A percentile compares a stretch with the other conserved stretches of the same genome.
Conservation (phyloP, 1,284 basidiomycete species). For the Ceratorhiza oryzae-sativae region DNA sequence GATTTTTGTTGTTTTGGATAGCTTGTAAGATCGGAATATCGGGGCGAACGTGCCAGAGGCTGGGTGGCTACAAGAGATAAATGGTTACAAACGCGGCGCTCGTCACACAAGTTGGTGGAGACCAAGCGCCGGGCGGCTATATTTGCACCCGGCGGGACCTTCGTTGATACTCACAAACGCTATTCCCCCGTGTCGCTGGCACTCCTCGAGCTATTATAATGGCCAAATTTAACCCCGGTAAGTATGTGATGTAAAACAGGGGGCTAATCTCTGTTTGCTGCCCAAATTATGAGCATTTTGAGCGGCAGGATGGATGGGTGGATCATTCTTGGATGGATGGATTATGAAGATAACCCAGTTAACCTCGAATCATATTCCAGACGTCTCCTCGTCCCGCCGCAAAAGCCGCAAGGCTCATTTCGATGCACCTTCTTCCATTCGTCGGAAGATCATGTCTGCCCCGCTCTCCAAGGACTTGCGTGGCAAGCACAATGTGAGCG, state of each 20-base stretch:
- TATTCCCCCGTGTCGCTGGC: slow-evolving; percentile 35
- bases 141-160: slow-evolving; percentile 37
- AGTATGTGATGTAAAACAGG: background rate
- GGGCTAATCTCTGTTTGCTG: background rate
- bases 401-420: slow-evolving; percentile 98
- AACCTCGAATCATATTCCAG: slow-evolving; percentile 52
- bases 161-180: slow-evolving; percentile 41
- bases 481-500: slow-evolving; percentile 86
- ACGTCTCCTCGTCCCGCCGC: slow-evolving; percentile 88
- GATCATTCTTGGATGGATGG: slow-evolving; percentile 56
- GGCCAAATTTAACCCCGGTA: slow-evolving; percentile 45
- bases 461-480: slow-evolving; percentile 96
- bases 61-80: background rate
- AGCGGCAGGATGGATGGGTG: slow-evolving; percentile 60
- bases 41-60: background rate
- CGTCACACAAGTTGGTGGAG: background rate
- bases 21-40: background rate
- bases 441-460: slow-evolving; percentile 98
- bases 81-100: background rate
- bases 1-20: background rate
- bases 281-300: background rate
- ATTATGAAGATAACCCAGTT: background rate
- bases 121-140: slow-evolving; percentile 10
- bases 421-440: slow-evolving; percentile 87
- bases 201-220: slow-evolving; percentile 33